Conservation (phyloP, 2,329 filamentous ascomycete species). For the Penicillium sp. region DNA sequence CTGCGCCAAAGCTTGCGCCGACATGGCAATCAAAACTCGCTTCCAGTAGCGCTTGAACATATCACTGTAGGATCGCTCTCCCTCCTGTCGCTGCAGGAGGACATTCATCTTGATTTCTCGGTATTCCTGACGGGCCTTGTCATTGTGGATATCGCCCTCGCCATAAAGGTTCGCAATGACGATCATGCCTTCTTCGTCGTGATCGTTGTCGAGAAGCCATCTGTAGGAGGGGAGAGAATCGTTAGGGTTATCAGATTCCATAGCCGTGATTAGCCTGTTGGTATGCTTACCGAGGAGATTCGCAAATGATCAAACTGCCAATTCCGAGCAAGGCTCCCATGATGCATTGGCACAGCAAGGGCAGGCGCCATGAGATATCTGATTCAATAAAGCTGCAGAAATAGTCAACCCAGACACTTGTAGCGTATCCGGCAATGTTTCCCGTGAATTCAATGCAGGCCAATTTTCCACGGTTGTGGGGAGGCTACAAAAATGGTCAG, state of each 20-base stretch:
- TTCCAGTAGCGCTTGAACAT: slow-evolving; percentile 95
- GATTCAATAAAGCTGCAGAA: slow-evolving; percentile 88
- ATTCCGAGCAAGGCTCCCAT: slow-evolving; percentile 86
- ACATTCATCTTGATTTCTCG: slow-evolving; percentile 99
- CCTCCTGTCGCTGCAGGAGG: slow-evolving; percentile 87
- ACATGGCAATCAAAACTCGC: slow-evolving; percentile 98
- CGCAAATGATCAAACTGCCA: slow-evolving; percentile 90
- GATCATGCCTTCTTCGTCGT: slow-evolving; percentile 96
- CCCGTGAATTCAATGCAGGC: slow-evolving; percentile 98
- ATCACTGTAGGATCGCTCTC: slow-evolving; percentile 84
- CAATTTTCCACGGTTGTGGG: slow-evolving; percentile 91
- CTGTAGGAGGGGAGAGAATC: slow-evolving; percentile 47
- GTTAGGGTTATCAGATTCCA: not conserved
- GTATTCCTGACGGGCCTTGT: slow-evolving; percentile 91
- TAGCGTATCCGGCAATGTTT: slow-evolving; percentile 93
- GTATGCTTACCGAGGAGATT: slow-evolving; percentile 76
- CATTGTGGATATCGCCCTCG: slow-evolving; percentile 89
- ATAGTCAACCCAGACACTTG: slow-evolving; percentile 98
- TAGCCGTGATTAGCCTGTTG: not conserved
- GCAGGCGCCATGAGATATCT: slow-evolving; percentile 86
- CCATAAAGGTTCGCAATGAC: slow-evolving; percentile 98
- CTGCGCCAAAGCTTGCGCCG: slow-evolving; percentile 90
- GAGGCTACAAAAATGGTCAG: slow-evolving; percentile 54
- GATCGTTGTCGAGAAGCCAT: slow-evolving; percentile 96
- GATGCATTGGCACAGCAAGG: slow-evolving; percentile 86